phyloP scores from a whole-genome alignment of 495 filamentous ascomycete species.

The Saxophila tyrrhenica region DNA sequence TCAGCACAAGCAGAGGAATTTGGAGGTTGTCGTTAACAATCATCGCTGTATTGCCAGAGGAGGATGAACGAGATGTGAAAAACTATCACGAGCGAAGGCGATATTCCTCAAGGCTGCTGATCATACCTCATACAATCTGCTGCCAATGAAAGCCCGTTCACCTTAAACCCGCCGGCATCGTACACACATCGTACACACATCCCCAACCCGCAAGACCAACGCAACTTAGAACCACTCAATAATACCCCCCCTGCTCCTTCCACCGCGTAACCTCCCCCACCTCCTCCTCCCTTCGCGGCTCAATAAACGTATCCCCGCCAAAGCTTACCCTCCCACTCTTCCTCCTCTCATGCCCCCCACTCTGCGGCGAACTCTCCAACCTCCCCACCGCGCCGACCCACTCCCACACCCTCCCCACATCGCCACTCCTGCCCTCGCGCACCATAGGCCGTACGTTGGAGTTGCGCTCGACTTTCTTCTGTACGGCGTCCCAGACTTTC shows the following conservation, averaged over 20 bases:
- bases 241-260: conserved; percentile 15
- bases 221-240: conserved; percentile 2
- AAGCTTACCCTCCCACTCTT: conserved; percentile 13
- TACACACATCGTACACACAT: too few species aligned
- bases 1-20: too few species aligned
- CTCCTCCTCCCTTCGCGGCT: conserved; percentile 2
- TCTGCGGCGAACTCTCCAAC: conserved; percentile 9
- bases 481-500: conserved; percentile 70
- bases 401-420: conserved; percentile 84
- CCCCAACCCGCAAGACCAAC: background rate
- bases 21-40: too few species aligned
- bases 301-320: conserved; percentile 12
- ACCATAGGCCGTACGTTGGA: conserved; percentile 81
- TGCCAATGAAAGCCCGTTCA: too few species aligned
- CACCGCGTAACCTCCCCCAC: conserved; percentile 6
- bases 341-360: conserved; percentile 6
- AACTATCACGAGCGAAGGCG: too few species aligned
- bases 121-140: too few species aligned
- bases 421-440: conserved; percentile 69
- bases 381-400: conserved; percentile 68
- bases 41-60: too few species aligned
- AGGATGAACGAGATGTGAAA: too few species aligned
- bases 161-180: too few species aligned
- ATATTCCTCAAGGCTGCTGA: too few species aligned
- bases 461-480: conserved; percentile 77